Evolutionary conservation across 176 grass and related monocot species (phyloP).

Genomic region (Chloris gayana): DNA sequence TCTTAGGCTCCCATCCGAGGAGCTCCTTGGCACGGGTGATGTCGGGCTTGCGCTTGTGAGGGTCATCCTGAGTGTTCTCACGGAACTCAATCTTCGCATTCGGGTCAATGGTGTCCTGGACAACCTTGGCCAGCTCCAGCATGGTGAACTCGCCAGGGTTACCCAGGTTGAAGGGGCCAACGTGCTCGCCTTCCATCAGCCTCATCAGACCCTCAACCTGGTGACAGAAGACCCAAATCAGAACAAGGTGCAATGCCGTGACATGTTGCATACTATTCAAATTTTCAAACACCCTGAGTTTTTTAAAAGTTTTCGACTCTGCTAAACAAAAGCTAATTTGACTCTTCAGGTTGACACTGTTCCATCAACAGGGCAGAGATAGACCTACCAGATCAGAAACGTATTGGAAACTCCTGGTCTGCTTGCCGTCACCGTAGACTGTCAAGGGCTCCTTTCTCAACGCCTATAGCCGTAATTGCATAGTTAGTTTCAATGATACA

Average conservation of each 20-base stretch:
- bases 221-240: constrained; percentile 36
- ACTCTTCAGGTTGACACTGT: not conserved
- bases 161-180: constrained; percentile 94
- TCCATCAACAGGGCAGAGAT: not conserved
- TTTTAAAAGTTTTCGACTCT: not conserved
- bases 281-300: not conserved
- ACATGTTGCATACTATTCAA: not conserved
- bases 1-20: constrained; percentile 82
- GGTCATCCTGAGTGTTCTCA: constrained; percentile 85
- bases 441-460: constrained; percentile 90
- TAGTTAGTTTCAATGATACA: constrained; percentile 18
- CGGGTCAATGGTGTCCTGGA: constrained; percentile 88
- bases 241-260: constrained; percentile 14
- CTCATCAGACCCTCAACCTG: constrained; percentile 95
- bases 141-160: constrained; percentile 97
- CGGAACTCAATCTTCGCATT: constrained; percentile 84
- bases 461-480: constrained; percentile 46
- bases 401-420: constrained; percentile 97
- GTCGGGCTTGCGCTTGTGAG: constrained; percentile 94
- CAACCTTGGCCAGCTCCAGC: constrained; percentile 91
- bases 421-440: constrained; percentile 92
- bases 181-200: constrained; percentile 87
- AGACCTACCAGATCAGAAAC: constrained; percentile 81
- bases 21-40: constrained; percentile 77
- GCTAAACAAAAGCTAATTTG: not conserved